These are phyloP conservation scores for Termitomyces sp. DNA, from an alignment of 768 basidiomycete species.

Conservation along the genomic window DNA sequence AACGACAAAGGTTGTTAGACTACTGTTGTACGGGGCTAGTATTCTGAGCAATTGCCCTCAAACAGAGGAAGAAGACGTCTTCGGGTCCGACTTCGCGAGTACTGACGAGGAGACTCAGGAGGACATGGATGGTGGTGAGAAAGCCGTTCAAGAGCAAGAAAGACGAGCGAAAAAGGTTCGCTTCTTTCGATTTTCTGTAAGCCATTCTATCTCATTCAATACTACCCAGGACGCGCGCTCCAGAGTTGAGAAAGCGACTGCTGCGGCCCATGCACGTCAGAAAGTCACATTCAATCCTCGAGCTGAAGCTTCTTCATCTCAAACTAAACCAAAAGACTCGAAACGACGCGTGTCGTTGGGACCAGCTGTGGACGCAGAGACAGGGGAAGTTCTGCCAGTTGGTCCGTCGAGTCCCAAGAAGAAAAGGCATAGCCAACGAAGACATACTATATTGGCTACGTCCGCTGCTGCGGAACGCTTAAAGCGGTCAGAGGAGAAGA, in stretches of 20 bases:
- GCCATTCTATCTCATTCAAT: not conserved
- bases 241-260: constrained; percentile 57
- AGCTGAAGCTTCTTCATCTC: constrained; percentile 20
- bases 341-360: constrained; percentile 53
- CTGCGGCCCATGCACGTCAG: constrained; percentile 61
- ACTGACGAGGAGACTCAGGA: constrained; percentile 67
- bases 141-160: constrained; percentile 55
- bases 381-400: constrained; percentile 47
- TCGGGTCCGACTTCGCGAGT: constrained; percentile 81
- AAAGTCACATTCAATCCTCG: constrained; percentile 65
- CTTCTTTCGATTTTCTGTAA: not conserved
- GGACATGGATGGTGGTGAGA: constrained; percentile 51
- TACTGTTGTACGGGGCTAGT: not conserved
- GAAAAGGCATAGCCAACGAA: constrained; percentile 57
- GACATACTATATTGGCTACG: constrained; percentile 67
- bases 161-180: constrained; percentile 42
- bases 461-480: constrained; percentile 60
- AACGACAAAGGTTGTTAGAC: constrained; percentile 51
- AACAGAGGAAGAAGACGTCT: constrained; percentile 75
- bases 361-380: constrained; percentile 50
- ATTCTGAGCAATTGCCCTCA: constrained; percentile 5
- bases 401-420: constrained; percentile 15
- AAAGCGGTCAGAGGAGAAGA: constrained; percentile 58
- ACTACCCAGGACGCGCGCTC: constrained; percentile 42
- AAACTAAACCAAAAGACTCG: constrained; percentile 21